Conservation (phyloP, 2,329 filamentous ascomycete species). For the Cladosporium colombiae region DNA sequence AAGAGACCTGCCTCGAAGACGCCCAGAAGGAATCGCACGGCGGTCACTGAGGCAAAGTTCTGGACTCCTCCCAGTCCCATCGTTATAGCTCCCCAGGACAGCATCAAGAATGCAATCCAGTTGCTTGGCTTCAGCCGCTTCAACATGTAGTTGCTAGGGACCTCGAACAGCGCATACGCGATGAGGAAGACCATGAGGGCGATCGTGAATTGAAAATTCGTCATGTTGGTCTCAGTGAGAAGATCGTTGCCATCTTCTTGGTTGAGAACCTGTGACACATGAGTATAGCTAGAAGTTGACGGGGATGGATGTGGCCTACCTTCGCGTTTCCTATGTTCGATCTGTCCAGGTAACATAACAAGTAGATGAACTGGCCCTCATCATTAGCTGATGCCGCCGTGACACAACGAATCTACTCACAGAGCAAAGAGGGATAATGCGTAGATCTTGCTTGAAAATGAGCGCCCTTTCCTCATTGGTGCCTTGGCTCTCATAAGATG, state of each 20-base stretch:
- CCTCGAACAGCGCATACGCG: constrained; percentile 49
- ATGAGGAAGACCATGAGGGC: constrained; percentile 58
- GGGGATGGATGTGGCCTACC: background rate
- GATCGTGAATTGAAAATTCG: constrained; percentile 59
- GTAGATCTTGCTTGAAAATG: constrained; percentile 54
- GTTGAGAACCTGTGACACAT: constrained; percentile 58
- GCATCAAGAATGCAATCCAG: constrained; percentile 37
- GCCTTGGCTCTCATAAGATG: constrained; percentile 4
- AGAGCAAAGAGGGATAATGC: constrained; percentile 64
- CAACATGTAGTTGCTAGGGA: constrained; percentile 45
- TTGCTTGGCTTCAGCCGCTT: constrained; percentile 46
- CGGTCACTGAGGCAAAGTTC: constrained; percentile 47
- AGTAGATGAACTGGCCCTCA: constrained; percentile 52
- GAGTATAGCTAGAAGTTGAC: constrained; percentile 37
- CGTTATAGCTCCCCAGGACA: constrained; percentile 36
- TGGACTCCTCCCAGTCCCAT: constrained; percentile 48
- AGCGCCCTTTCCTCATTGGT: constrained; percentile 20
- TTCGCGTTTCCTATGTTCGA: constrained; percentile 56
- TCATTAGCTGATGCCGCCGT: background rate
- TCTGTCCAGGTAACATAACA: constrained; percentile 68
- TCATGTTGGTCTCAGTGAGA: constrained; percentile 62
- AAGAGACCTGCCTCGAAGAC: constrained; percentile 59
- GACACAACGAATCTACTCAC: constrained; percentile 22
- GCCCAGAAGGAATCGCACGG: constrained; percentile 44
- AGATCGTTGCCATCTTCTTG: constrained; percentile 61